Base-by-base conservation (phyloP, 768 basidiomycete species). In the Erythrobasidium yunnanense region DNA sequence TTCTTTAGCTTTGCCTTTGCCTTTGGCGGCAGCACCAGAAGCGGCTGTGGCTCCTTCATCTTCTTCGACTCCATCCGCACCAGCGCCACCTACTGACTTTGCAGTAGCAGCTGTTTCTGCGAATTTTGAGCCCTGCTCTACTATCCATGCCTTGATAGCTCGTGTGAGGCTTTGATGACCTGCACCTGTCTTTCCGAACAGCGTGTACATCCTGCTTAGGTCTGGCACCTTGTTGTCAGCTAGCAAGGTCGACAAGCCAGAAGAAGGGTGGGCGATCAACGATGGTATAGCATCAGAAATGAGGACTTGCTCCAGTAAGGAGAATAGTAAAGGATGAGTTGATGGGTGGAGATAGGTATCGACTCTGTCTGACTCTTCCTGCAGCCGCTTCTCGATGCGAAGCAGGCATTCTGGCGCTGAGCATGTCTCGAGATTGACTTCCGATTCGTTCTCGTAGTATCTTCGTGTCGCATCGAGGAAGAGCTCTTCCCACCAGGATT, bases 241-340 rank as follows among this genome's bases (percentile, higher is more conserved):
- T 47, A 96, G 80, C 88, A 97, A 91, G 18, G 78, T 78, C 69
- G 91, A 84, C 51, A 97, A 77, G 7, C 95, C 95, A 4, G 91
- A 90, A 69, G 84, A 83, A 1, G 83, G 81, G 82, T 89, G 87
- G 32, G 80, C 79, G 65, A 97, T 83, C 56, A 95, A 81, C 4
- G 81, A 78, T n/a, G 77, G 72, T 18, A 97, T 77, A 75, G 96
- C 88, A 5, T 86, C 81, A 0, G 85, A 82, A 35, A 99, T 79
- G 35, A 97, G 83, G 56, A 84, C 78, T 45, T 84, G 79, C 73
- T 91, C 84, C 17, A 97, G 80, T 49, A 93, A 88, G 57, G 82
- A 79, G 27, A 83, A 81, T 15, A 99, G 79, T 1, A 85, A 82
- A 0, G 77, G 72, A 0, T 82, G 81, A 1, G 91, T 93, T 66